These are phyloP conservation scores for Mesembryanthemum crystallinum DNA, from an alignment of 148 eudicot genomes.

Conservation along the genomic window DNA sequence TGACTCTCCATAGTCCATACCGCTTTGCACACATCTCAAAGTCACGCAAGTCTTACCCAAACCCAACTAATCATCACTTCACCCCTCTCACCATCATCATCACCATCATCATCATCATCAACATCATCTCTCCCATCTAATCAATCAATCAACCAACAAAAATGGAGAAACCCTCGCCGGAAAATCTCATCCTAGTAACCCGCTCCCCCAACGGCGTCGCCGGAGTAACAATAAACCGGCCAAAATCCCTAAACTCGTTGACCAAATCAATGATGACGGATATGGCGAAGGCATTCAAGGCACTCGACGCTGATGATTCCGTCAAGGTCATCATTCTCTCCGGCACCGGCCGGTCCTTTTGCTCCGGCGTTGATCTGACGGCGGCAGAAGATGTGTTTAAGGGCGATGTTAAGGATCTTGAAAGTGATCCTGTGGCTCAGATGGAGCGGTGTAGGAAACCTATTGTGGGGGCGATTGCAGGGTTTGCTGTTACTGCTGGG, in stretches of 20 bases:
- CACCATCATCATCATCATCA: too few species aligned
- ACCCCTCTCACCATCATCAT: neutral
- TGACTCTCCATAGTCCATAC: neutral
- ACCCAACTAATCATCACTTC: neutral
- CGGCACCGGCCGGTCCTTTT: conserved; percentile 82
- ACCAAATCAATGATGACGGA: conserved; percentile 62
- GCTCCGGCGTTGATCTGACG: conserved; percentile 87
- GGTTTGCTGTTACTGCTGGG: conserved; percentile 90
- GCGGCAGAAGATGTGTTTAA: conserved; percentile 93
- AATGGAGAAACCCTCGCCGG: conserved; percentile 40
- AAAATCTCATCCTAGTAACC: conserved; percentile 48
- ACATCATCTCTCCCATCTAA: neutral
- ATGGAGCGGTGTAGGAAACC: conserved; percentile 84
- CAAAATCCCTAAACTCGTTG: conserved; percentile 74
- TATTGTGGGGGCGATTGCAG: conserved; percentile 73
- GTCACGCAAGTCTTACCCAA: neutral
- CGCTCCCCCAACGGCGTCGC: conserved; percentile 56
- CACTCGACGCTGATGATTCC: conserved; percentile 52
- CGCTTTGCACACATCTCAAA: neutral
- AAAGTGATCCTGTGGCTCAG: conserved; percentile 69
- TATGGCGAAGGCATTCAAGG: conserved; percentile 60
- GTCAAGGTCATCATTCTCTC: conserved; percentile 74
- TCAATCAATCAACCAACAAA: neutral
- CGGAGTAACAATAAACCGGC: conserved; percentile 68
- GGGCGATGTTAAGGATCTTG: conserved; percentile 72